A percentile compares a stretch with the other conserved stretches of the same genome.
These are phyloP conservation scores for Barnettozyma pratensis DNA, from an alignment of 805 yeast species.

Conservation along the genomic window DNA sequence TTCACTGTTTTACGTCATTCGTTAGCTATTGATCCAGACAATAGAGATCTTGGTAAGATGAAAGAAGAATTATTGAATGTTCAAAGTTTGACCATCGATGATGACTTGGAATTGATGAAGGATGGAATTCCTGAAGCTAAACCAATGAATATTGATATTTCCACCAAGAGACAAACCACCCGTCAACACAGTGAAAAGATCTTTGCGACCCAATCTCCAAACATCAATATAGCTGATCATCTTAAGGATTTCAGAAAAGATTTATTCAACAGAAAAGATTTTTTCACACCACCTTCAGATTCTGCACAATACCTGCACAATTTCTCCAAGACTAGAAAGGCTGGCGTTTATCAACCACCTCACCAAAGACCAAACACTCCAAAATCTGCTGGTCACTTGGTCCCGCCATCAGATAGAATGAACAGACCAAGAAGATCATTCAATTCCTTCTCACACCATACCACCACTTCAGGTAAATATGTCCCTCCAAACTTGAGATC, in stretches of 20 bases:
- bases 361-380: constrained; percentile 25
- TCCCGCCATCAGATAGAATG: constrained; percentile 5
- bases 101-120: constrained; percentile 48
- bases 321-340: constrained; percentile 33
- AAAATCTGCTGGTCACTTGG: constrained; percentile 13
- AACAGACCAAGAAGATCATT: constrained; percentile 20
- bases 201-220: constrained; percentile 60
- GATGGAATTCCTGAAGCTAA: constrained; percentile 29
- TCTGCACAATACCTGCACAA: constrained; percentile 68
- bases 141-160: constrained; percentile 18
- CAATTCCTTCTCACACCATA: constrained; percentile 20
- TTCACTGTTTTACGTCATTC: constrained; percentile 77
- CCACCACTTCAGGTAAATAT: constrained; percentile 47
- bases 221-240: constrained; percentile 35
- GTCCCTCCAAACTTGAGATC: constrained; percentile 70
- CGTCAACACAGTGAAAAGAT: constrained; percentile 36
- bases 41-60: constrained; percentile 64
- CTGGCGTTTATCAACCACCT: constrained; percentile 23
- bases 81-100: constrained; percentile 77
- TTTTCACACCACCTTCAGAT: constrained; percentile 73
- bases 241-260: constrained; percentile 32
- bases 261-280: constrained; percentile 59
- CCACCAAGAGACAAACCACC: constrained; percentile 1
- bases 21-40: constrained; percentile 80
- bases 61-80: constrained; percentile 54